phyloP scores from a whole-genome alignment of 306 rosid species.

The Biancaea sappan region DNA sequence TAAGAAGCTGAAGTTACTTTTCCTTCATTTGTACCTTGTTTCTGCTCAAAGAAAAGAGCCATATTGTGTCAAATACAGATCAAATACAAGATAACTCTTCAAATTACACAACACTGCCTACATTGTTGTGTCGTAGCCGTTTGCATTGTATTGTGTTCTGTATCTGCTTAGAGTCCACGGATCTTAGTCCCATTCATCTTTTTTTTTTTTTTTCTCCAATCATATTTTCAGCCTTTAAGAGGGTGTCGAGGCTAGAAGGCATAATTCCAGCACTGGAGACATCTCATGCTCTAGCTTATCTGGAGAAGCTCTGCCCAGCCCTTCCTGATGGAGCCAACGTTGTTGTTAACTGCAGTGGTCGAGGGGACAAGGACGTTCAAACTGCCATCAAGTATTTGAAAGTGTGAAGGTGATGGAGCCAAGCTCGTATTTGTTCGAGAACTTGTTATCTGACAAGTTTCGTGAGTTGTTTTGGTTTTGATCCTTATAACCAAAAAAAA shows the following conservation, averaged over 20 bases:
- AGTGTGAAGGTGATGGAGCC: conserved; percentile 39
- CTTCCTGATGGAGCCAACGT: conserved; percentile 78
- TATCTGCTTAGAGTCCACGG: too few relatives aligned
- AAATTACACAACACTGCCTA: too few relatives aligned
- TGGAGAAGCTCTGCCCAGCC: conserved; percentile 80
- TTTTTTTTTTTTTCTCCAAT: too few relatives aligned
- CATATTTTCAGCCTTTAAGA: conserved; percentile 69
- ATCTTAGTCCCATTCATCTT: too few relatives aligned
- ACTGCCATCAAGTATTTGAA: conserved; percentile 74
- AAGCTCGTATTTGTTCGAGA: background rate
- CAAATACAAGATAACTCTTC: too few relatives aligned
- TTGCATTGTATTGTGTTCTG: too few relatives aligned
- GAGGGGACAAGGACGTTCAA: conserved; percentile 97
- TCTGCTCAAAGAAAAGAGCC: too few relatives aligned
- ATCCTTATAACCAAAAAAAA: background rate
- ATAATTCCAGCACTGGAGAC: conserved; percentile 96
- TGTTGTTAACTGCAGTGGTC: conserved; percentile 86
- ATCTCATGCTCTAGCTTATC: conserved; percentile 89
- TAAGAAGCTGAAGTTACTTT: too few relatives aligned
- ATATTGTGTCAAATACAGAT: too few relatives aligned
- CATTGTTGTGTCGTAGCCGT: too few relatives aligned
- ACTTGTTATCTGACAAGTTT: background rate
- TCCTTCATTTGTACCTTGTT: too few relatives aligned
- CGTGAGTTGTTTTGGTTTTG: background rate
- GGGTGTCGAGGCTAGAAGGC: conserved; percentile 79